These are phyloP conservation scores for Bathelium albidoporum DNA, from an alignment of 495 filamentous ascomycete species.

Conservation along the genomic window DNA sequence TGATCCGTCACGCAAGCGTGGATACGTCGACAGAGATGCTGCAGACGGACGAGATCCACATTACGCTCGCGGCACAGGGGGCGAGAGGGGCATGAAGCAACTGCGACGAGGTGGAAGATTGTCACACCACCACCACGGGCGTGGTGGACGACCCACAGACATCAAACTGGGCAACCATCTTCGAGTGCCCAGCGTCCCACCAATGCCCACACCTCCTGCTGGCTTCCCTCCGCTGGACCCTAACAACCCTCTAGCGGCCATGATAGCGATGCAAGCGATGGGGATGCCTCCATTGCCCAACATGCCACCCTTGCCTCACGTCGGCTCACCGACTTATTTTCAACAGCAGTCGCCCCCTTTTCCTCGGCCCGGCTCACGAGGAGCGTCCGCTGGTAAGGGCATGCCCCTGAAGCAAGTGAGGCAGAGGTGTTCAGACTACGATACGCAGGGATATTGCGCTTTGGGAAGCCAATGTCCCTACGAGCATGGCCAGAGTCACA, in stretches of 20 bases:
- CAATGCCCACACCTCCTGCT: slow-evolving; percentile 39
- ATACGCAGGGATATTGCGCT: slow-evolving; percentile 77
- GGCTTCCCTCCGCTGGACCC: slow-evolving; percentile 44
- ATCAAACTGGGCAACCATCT: neutral
- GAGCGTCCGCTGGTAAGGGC: slow-evolving; percentile 8
- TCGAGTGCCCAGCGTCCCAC: slow-evolving; percentile 26
- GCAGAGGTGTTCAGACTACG: slow-evolving; percentile 74
- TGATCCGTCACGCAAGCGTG: slow-evolving; percentile 34
- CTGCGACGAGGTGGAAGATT: slow-evolving; percentile 49
- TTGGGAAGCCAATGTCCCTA: slow-evolving; percentile 68
- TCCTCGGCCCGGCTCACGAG: slow-evolving; percentile 10
- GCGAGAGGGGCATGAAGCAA: slow-evolving; percentile 58
- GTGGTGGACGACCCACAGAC: neutral
- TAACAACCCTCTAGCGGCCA: slow-evolving; percentile 57
- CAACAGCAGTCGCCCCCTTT: slow-evolving; percentile 6
- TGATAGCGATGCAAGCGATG: slow-evolving; percentile 62
- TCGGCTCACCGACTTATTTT: slow-evolving; percentile 21
- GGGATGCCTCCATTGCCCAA: slow-evolving; percentile 46
- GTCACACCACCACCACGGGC: neutral
- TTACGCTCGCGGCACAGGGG: slow-evolving; percentile 30
- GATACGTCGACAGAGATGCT: slow-evolving; percentile 29
- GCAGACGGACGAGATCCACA: slow-evolving; percentile 29
- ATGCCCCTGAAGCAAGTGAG: slow-evolving; percentile 33
- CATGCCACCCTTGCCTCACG: slow-evolving; percentile 38
- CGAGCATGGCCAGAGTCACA: slow-evolving; percentile 60